A percentile compares a stretch with the other conserved stretches of the same genome.
These are phyloP conservation scores for Emmonsia crescens DNA, from an alignment of 2,329 filamentous ascomycete species.

Conservation along the genomic window DNA sequence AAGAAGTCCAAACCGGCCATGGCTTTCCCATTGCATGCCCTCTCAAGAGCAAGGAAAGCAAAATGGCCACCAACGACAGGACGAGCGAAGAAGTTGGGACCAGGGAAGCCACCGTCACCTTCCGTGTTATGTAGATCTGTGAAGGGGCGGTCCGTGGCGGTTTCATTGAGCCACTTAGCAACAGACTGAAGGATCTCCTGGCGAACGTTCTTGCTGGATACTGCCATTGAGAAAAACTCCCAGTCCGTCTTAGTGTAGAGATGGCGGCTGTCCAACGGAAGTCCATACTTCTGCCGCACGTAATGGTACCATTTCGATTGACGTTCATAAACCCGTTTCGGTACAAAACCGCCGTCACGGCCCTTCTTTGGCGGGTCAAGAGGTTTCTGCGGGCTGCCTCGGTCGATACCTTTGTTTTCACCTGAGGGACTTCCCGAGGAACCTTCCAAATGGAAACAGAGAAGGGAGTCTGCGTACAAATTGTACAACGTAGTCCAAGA, in stretches of 20 bases:
- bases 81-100: conserved; percentile 64
- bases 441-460: conserved; percentile 61
- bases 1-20: conserved; percentile 45
- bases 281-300: conserved; percentile 69
- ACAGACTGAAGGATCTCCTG: conserved; percentile 63
- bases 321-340: conserved; percentile 62
- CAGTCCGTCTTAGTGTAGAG: conserved; percentile 83
- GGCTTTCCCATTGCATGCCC: conserved; percentile 63
- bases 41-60: conserved; percentile 69
- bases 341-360: conserved; percentile 48
- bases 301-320: conserved; percentile 72
- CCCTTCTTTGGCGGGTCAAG: conserved; percentile 7
- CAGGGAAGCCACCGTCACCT: conserved; percentile 62
- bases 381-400: conserved; percentile 16
- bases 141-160: conserved; percentile 61
- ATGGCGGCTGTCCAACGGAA: conserved; percentile 73
- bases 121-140: conserved; percentile 79
- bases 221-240: conserved; percentile 80
- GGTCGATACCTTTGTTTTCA: conserved; percentile 8
- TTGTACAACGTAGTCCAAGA: conserved; percentile 82
- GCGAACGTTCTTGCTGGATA: conserved; percentile 57
- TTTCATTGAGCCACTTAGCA: conserved; percentile 76
- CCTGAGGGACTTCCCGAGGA: background rate
- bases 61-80: conserved; percentile 82
- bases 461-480: conserved; percentile 65